Evolutionary conservation across 2,329 filamentous ascomycete genomes (phyloP).

Genomic region (Verticillium isaacii): DNA sequence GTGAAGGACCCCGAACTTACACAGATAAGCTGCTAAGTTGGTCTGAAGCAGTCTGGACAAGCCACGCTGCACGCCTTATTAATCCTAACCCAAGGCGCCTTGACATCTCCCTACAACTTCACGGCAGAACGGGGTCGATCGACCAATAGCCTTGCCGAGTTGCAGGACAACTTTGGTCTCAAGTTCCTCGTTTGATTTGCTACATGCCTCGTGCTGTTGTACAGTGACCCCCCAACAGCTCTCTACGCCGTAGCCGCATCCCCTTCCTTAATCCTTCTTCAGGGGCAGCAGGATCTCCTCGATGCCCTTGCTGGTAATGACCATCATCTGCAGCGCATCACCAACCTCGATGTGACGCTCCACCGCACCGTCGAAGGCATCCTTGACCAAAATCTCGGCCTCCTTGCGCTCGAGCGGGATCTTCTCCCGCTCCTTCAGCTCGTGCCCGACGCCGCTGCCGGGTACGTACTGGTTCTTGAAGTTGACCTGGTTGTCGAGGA

Average conservation of each 20-base stretch:
- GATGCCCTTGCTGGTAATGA: conserved; percentile 83
- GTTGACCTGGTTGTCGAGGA: conserved; percentile 99
- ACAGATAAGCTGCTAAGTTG: no score
- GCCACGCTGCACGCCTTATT: no score
- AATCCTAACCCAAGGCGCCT: no score
- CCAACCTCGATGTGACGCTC: conserved; percentile 99
- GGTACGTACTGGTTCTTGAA: conserved; percentile 98
- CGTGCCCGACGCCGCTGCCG: conserved; percentile 77
- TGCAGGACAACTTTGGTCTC: background rate
- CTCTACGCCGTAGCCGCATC: background rate
- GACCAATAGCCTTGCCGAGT: background rate
- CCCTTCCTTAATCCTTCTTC: conserved; percentile 75
- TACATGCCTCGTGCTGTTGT: conserved; percentile 8
- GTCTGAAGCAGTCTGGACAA: no score
- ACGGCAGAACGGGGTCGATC: background rate
- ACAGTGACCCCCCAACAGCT: conserved; percentile 4
- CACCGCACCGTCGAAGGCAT: conserved; percentile 96
- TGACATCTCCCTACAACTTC: background rate
- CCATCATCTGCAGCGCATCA: conserved; percentile 91
- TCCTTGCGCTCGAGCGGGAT: conserved; percentile 66
- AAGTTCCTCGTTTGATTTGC: conserved; percentile 4
- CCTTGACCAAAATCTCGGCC: conserved; percentile 85
- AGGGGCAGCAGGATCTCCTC: conserved; percentile 78
- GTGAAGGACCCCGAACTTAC: no score
- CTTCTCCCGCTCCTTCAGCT: conserved; percentile 65